phyloP scores from a whole-genome alignment of 306 rosid species.

The Acmispon strigosus region DNA sequence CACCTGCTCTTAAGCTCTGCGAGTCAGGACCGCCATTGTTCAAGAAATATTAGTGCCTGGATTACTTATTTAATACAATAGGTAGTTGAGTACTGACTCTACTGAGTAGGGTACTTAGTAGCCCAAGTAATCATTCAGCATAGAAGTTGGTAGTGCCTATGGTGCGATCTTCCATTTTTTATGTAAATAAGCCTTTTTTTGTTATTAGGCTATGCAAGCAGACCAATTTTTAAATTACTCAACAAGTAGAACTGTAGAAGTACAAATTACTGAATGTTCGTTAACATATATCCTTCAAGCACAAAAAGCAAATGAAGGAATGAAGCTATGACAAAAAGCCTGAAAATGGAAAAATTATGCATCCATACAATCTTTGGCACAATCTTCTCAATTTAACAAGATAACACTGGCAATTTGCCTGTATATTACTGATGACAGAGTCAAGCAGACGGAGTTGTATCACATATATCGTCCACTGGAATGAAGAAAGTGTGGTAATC shows the following conservation, averaged over 20 bases:
- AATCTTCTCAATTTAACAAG: not conserved
- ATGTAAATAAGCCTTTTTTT: not conserved
- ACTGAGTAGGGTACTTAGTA: not conserved
- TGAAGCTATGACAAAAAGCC: not conserved
- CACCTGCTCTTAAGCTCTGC: slow-evolving; percentile 59
- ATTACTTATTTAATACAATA: not conserved
- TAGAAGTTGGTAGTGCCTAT: not conserved
- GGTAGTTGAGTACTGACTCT: not conserved
- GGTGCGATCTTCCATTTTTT: slow-evolving; percentile 5
- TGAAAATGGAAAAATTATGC: slow-evolving; percentile 1
- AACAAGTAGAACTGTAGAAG: not conserved
- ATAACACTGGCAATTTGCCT: not conserved
- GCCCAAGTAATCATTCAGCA: slow-evolving; percentile 11
- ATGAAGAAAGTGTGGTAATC: not conserved
- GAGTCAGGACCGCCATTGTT: slow-evolving; percentile 27
- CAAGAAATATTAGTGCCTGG: slow-evolving; percentile 6
- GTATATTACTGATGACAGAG: not conserved
- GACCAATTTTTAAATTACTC: not conserved
- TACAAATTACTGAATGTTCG: slow-evolving; percentile 3
- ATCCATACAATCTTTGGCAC: not conserved
- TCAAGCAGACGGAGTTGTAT: not conserved
- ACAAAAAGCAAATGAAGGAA: not conserved
- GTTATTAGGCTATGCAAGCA: not conserved
- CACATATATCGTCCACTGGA: not conserved
- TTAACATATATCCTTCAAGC: not conserved